Evolutionary conservation across 2,329 filamentous ascomycete species (phyloP).

Genomic region (Alternaria sp.): DNA sequence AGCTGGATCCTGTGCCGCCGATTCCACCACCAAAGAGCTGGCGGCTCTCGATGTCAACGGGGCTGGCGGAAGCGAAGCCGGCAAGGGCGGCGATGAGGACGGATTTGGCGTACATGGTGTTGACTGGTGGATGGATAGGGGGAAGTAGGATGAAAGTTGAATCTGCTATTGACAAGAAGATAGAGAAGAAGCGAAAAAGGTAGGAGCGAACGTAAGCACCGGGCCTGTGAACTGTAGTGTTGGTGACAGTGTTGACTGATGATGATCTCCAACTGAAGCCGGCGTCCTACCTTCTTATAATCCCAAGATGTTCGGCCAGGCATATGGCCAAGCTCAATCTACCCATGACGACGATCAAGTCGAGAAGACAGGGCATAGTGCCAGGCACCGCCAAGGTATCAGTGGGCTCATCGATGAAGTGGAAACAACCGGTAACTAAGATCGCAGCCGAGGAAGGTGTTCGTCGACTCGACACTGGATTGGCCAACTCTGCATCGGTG

Average conservation of each 20-base stretch:
- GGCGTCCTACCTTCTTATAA: conserved; percentile 7
- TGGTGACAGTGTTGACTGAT: conserved; percentile 1
- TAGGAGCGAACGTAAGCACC: conserved; percentile 2
- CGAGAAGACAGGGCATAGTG: neutral
- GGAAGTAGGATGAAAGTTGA: neutral
- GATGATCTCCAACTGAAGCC: conserved; percentile 1
- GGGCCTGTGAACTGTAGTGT: neutral
- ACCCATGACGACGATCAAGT: neutral
- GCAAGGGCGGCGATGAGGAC: conserved; percentile 30
- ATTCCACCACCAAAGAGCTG: conserved; percentile 15
- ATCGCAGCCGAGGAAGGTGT: conserved; percentile 13
- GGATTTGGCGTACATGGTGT: conserved; percentile 35
- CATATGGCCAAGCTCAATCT: neutral
- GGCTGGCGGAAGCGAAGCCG: conserved; percentile 27
- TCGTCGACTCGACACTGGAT: neutral
- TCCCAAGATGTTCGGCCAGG: neutral
- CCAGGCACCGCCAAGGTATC: conserved; percentile 6
- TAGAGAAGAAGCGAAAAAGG: conserved; percentile 1
- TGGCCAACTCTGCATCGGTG: neutral
- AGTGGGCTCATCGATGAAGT: neutral
- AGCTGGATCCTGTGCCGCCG: conserved; percentile 28
- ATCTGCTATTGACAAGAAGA: neutral
- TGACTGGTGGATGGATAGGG: neutral
- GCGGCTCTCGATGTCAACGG: conserved; percentile 35
- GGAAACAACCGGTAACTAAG: neutral